Conservation (phyloP, 2,329 filamentous ascomycete species). For the Epichloe gansuensis region DNA sequence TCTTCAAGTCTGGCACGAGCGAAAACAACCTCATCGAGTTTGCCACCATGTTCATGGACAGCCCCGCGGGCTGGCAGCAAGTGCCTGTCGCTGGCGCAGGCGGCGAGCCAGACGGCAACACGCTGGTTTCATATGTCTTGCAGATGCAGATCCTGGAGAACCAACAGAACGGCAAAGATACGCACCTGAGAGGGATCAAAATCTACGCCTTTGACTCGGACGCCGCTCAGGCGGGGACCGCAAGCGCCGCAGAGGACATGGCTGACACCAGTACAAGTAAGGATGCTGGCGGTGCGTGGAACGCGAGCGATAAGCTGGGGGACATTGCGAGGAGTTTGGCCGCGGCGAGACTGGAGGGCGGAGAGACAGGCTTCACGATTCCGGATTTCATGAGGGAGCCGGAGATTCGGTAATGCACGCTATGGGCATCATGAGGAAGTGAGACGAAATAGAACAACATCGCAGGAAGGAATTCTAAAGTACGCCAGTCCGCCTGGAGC, state of each 20-base stretch:
- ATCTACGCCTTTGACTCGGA: conserved; percentile 54
- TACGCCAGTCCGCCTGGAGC: too few species aligned
- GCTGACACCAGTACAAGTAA: conserved; percentile 9
- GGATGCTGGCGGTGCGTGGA: conserved; percentile 7
- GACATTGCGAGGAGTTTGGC: conserved; percentile 17
- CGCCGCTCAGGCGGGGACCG: conserved; percentile 23
- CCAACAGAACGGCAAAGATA: conserved; percentile 98
- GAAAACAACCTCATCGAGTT: conserved; percentile 88
- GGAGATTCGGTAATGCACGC: conserved; percentile 23
- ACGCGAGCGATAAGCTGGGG: conserved; percentile 12
- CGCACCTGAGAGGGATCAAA: conserved; percentile 88
- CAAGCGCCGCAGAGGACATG: conserved; percentile 17
- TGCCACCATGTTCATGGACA: conserved; percentile 62
- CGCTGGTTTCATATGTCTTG: conserved; percentile 76
- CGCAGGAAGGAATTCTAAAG: too few species aligned
- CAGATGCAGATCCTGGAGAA: conserved; percentile 90
- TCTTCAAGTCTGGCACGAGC: conserved; percentile 78
- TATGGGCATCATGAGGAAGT: neutral
- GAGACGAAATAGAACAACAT: too few species aligned
- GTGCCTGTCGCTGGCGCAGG: conserved; percentile 48
- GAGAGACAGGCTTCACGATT: conserved; percentile 22
- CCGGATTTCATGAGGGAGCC: conserved; percentile 31
- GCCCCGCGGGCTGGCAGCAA: conserved; percentile 82
- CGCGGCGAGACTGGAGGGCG: conserved; percentile 18
- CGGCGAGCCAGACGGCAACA: conserved; percentile 52